Evolutionary conservation across 2,329 filamentous ascomycete genomes (phyloP).

Genomic region (Talaromyces sp.): DNA sequence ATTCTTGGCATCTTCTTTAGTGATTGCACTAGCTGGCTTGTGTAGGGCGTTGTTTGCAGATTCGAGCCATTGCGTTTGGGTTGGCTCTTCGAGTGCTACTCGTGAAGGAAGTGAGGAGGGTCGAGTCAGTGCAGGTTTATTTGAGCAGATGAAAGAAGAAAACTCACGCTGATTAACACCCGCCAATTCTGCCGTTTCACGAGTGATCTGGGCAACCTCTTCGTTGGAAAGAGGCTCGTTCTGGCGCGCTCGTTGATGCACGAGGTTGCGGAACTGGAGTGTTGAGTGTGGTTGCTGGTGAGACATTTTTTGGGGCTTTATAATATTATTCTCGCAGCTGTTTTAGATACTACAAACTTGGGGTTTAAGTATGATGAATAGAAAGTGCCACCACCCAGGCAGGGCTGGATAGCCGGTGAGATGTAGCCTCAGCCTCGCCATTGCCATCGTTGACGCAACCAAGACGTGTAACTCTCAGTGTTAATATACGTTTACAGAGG

Average conservation of each 20-base stretch:
- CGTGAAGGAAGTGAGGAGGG: background rate
- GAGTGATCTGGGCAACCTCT: conserved; percentile 12
- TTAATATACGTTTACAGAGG: background rate
- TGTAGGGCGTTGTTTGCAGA: conserved; percentile 10
- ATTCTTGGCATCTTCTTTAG: conserved; percentile 9
- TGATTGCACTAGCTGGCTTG: conserved; percentile 13
- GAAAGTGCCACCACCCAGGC: background rate
- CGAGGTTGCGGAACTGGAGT: conserved; percentile 8
- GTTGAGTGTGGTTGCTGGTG: conserved; percentile 1
- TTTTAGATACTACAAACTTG: background rate
- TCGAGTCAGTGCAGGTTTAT: background rate
- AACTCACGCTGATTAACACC: background rate
- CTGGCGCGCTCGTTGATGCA: conserved; percentile 7
- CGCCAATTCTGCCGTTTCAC: conserved; percentile 11
- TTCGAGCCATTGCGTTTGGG: conserved; percentile 10
- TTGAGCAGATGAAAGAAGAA: background rate
- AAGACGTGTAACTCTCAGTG: background rate
- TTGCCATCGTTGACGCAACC: background rate
- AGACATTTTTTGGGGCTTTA: background rate
- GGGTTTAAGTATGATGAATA: background rate
- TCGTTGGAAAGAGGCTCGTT: conserved; percentile 13
- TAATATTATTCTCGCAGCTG: background rate
- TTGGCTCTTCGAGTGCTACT: conserved; percentile 1
- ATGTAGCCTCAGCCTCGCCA: background rate
- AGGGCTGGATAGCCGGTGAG: background rate